phyloP scores from a whole-genome alignment of 1,139 yeast species.

The Geotrichum histeridarum region DNA sequence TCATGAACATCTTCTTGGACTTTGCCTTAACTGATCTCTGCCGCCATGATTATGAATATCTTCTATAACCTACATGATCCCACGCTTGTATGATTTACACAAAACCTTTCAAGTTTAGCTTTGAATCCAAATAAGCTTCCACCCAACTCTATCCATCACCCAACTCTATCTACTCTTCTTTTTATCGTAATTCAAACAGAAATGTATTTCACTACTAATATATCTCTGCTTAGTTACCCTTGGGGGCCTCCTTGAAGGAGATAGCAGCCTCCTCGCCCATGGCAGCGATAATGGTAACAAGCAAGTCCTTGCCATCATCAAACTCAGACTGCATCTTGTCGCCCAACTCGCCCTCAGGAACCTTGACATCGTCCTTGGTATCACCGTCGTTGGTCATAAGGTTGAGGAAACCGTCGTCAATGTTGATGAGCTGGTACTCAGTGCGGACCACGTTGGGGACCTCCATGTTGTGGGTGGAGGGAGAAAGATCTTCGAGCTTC shows the following conservation, averaged over 20 bases:
- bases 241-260: constrained; percentile 97
- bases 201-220: too few species aligned
- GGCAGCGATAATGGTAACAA: constrained; percentile 92
- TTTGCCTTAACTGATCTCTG: too few species aligned
- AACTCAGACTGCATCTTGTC: constrained; percentile 84
- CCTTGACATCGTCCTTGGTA: constrained; percentile 97
- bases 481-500: constrained; percentile 99
- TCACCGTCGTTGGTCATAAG: constrained; percentile 96
- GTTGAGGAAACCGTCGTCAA: constrained; percentile 96
- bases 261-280: constrained; percentile 99
- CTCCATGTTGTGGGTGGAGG: constrained; percentile 99
- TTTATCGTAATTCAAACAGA: not conserved
- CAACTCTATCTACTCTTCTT: too few species aligned
- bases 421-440: constrained; percentile 95
- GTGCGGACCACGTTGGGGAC: constrained; percentile 95
- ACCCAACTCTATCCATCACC: too few species aligned
- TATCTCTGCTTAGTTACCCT: constrained; percentile 32
- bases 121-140: too few species aligned
- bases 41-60: too few species aligned
- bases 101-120: too few species aligned
- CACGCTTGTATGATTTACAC: too few species aligned
- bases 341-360: constrained; percentile 98
- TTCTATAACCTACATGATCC: too few species aligned
- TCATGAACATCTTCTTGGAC: too few species aligned
- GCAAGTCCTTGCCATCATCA: constrained; percentile 95